Conservation (phyloP, 1,139 yeast genomes). For the Blastobotrys illinoisensis region DNA sequence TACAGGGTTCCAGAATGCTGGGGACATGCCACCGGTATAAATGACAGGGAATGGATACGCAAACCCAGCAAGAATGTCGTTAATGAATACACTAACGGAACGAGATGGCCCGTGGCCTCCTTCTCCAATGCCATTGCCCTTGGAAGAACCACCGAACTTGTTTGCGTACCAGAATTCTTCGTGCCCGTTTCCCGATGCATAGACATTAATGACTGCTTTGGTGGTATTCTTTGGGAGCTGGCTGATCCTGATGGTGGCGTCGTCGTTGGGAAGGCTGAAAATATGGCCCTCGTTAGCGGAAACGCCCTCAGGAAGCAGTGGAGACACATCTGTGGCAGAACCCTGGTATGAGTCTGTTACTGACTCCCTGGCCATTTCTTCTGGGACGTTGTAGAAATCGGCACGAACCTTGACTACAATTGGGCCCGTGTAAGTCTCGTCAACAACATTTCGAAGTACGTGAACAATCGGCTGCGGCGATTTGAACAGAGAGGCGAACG, state of each 20-base stretch:
- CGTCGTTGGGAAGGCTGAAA: constrained; percentile 22
- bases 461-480: constrained; percentile 41
- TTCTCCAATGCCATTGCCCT: constrained; percentile 30
- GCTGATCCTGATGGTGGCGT: constrained; percentile 29
- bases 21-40: constrained; percentile 75
- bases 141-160: constrained; percentile 45
- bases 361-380: not conserved
- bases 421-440: constrained; percentile 52
- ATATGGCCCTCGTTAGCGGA: constrained; percentile 5
- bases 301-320: constrained; percentile 1
- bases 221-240: constrained; percentile 51
- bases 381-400: constrained; percentile 41
- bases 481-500: constrained; percentile 49
- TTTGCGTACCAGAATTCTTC: constrained; percentile 85
- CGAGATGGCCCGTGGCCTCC: constrained; percentile 51
- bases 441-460: constrained; percentile 63
- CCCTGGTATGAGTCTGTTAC: constrained; percentile 8
- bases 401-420: constrained; percentile 52
- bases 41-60: constrained; percentile 44
- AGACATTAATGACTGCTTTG: constrained; percentile 52
- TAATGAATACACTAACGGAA: constrained; percentile 32
- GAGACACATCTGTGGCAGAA: not conserved
- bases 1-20: constrained; percentile 72
- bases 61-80: constrained; percentile 32
- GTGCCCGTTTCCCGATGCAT: constrained; percentile 67